Base-by-base conservation (phyloP, 306 rosid genomes). In the Vigna reflexopilosa region DNA sequence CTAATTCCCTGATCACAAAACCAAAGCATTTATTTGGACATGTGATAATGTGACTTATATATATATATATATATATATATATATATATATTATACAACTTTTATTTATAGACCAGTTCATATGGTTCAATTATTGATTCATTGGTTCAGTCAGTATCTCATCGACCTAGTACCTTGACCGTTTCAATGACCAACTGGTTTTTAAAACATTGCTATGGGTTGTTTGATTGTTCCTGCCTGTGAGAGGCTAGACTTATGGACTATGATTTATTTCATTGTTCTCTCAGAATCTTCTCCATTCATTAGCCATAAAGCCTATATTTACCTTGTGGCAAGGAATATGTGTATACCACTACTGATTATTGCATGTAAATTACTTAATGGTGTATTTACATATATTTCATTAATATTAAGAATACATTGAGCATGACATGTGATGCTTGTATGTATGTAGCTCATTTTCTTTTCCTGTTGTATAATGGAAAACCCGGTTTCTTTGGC, bases 331-430 rank as follows among this genome's bases (percentile, higher is more conserved):
- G 9, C 40, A 66, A 54, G 66, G 7, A 75, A 28, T 49, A 5
- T 32, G 50, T 36, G 50, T 47, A 26, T 24, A 42, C 26, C 42
- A 47, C 11, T 20, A 20, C 30, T 8, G 61, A 55, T 55, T 55
- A 52, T 55, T 55, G 28, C 36, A 52, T 73, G 55, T 40, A 73
- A 56, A 55, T 42, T 58, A 47, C 59, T 26, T 34, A 44, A 61
- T 61, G 36, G 62, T 62, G n/a, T 48, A 62, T 62, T 62, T 75
- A 19, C 79, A 48, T 62, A 75, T 75, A 44, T 12, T 62, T 61
- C 62, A 38, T 14, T 40, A 54, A 19, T 49, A 52, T 26, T 59
- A 59, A 12, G 61, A 45, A 47, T 45, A 7, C 4, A 24, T 68
- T 14, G 57, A 34, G 10, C 20, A 44, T 67, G 38, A 45, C 51